Evolutionary conservation across 2,329 filamentous ascomycete genomes (phyloP).

Genomic region (Elsinoe ampelina): DNA sequence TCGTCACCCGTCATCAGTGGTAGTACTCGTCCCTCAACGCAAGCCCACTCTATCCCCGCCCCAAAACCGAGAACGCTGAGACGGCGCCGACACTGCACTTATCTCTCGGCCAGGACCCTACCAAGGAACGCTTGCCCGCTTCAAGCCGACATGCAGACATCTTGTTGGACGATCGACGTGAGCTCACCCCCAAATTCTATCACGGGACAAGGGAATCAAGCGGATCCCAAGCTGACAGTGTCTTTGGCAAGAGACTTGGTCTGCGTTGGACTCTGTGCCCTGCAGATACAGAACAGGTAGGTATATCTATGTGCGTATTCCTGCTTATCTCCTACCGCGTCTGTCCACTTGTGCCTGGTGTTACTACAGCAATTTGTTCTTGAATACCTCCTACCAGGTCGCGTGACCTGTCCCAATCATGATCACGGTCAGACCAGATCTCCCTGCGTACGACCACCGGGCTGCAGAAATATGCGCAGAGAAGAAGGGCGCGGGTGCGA

Average conservation of each 20-base stretch:
- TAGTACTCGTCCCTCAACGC: no score
- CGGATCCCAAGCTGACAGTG: not conserved
- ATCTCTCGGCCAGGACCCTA: slow-evolving; percentile 6
- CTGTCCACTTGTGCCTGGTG: not conserved
- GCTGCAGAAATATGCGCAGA: slow-evolving; percentile 7
- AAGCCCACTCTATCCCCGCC: not conserved
- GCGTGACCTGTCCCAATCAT: not conserved
- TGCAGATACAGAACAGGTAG: not conserved
- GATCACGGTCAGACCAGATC: slow-evolving; percentile 7
- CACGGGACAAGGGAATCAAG: not conserved
- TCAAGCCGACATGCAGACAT: not conserved
- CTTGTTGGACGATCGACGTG: slow-evolving; percentile 1
- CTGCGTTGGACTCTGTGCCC: not conserved
- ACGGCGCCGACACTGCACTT: not conserved
- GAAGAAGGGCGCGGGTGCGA: not conserved
- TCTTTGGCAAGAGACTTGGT: not conserved
- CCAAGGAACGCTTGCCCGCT: slow-evolving; percentile 11
- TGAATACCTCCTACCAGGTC: not conserved
- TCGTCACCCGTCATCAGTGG: no score
- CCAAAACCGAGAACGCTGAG: not conserved
- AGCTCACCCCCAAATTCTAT: not conserved
- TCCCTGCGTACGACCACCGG: slow-evolving; percentile 4
- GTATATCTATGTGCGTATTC: not conserved
- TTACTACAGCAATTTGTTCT: not conserved
- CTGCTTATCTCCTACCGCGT: not conserved